A percentile compares a stretch with the other conserved stretches of the same genome.
Conservation (phyloP, 805 yeast species). For the Ogataea populi-albae region DNA sequence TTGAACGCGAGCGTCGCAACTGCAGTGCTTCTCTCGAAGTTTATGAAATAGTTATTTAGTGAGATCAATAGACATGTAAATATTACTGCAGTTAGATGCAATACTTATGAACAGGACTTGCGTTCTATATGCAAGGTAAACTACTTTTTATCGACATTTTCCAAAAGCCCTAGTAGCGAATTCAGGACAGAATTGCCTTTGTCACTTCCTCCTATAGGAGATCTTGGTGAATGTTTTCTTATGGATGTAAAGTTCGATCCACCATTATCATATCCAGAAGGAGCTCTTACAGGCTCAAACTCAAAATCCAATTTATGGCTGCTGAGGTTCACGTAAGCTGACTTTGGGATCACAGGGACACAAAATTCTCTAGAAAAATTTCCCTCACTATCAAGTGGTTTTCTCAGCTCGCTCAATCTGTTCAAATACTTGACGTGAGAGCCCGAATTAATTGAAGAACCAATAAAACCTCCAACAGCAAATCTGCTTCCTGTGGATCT, state of each 20-base stretch:
- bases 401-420: slow-evolving; percentile 16
- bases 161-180: slow-evolving; percentile 22
- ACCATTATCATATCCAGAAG: slow-evolving; percentile 5
- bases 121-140: slow-evolving; percentile 7
- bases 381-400: slow-evolving; percentile 24
- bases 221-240: slow-evolving; percentile 19
- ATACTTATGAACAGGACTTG: no score
- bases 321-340: slow-evolving; percentile 25
- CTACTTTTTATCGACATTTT: slow-evolving; percentile 20
- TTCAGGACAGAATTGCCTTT: slow-evolving; percentile 21
- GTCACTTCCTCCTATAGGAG: slow-evolving; percentile 21
- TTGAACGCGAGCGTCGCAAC: slow-evolving; percentile 89
- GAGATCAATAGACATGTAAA: no score
- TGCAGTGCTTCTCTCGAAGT: slow-evolving; percentile 53
- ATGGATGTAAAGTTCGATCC: slow-evolving; percentile 15
- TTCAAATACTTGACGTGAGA: slow-evolving; percentile 24
- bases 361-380: slow-evolving; percentile 29
- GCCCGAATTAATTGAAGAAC: slow-evolving; percentile 22
- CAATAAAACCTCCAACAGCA: slow-evolving; percentile 56
- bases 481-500: slow-evolving; percentile 39
- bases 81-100: background rate
- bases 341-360: slow-evolving; percentile 27
- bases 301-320: slow-evolving; percentile 22
- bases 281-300: slow-evolving; percentile 24
- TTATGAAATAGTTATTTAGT: slow-evolving; percentile 6